Base-by-base conservation (phyloP, 202 grass and related monocot genomes). In the Saccharum hybrid region DNA sequence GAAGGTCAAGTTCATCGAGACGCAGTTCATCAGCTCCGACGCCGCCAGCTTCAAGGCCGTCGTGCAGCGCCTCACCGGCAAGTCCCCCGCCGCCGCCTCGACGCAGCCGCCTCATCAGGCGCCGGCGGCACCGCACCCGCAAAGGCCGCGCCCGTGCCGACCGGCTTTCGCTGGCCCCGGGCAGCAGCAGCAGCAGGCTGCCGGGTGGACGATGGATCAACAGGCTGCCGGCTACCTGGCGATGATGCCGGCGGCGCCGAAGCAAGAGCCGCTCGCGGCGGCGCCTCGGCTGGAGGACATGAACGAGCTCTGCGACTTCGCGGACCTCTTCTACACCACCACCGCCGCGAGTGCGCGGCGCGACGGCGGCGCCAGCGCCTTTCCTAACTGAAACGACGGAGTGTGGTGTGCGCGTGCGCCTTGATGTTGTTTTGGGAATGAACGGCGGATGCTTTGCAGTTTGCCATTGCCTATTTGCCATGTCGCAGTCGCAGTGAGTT, bases 1-100 rank as follows among this genome's bases (percentile, higher is more conserved):
- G 18, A 97, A 92, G 83, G 87, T 97, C 39, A 97, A 86, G 43
- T 75, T 91, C 79, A 94, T 97, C 87, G 94, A 89, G 89, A 97
- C 89, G 52, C 84, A 68, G 81, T 91, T 84, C 72, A 78, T 97
- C 71, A 82, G 84, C 66, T 86, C 91, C 83, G 89, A 97, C 71
- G 88, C 77, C 14, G 81, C 86, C 22, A 85, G 87, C 87, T 97
- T 97, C 85, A 97, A 94, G 79, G 62, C 87, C 43, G 87, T 93
- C 65, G 94, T 97, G 76, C 87, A 94, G 85, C 77, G 78, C 37
- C 90, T 97, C 43, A 97, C 94, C 16, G 91, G 94, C 28, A 91
- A 87, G 66, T 76, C 82, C 16, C 22, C 40, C 22, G 64, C 59
- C 65, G 54, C 63, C 75, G 14, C 46, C 13, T 1, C 45, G 0